A percentile compares a stretch with the other conserved stretches of the same genome.
Evolutionary conservation across 225 moss, liverwort and hornwort genomes (phyloP).

Genomic region (Sphagnum tenellum): DNA sequence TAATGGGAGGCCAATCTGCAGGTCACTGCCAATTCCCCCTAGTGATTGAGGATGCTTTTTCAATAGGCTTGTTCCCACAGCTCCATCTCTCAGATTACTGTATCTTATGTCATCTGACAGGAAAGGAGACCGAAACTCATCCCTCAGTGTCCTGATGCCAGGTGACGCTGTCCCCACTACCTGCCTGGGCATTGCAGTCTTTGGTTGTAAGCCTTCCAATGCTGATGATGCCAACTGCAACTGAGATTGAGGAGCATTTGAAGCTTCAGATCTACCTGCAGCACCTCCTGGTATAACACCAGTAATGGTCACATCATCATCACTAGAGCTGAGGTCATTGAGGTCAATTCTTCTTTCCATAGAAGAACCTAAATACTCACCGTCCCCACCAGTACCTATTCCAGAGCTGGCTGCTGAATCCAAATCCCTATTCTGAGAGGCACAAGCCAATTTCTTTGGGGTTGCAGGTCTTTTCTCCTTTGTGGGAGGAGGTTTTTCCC

Average conservation of each 20-base stretch:
- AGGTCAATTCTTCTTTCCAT: slow-evolving; percentile 17
- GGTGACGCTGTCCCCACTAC: slow-evolving; percentile 6
- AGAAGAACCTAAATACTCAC: slow-evolving; percentile 1
- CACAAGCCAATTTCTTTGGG: background rate
- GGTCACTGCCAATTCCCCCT: background rate
- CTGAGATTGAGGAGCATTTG: background rate
- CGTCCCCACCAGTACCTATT: slow-evolving; percentile 9
- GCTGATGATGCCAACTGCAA: no score
- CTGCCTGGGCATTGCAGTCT: slow-evolving; percentile 12
- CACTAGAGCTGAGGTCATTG: slow-evolving; percentile 20
- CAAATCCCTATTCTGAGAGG: slow-evolving; percentile 5
- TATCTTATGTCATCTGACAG: slow-evolving; percentile 1
- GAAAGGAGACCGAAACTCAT: slow-evolving; percentile 8
- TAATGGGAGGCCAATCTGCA: slow-evolving; percentile 1
- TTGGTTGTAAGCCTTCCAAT: slow-evolving; percentile 7
- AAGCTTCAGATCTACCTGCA: slow-evolving; percentile 4
- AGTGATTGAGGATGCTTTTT: background rate
- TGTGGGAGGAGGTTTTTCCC: background rate
- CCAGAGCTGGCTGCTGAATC: slow-evolving; percentile 1
- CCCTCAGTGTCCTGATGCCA: background rate
- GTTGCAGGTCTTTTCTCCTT: slow-evolving; percentile 5
- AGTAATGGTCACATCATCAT: slow-evolving; percentile 35
- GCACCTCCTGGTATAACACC: slow-evolving; percentile 11
- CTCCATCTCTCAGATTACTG: slow-evolving; percentile 4
- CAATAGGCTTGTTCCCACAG: background rate